Evolutionary conservation across 208 protist species (phyloP).

Genomic region (Acanthamoeba polyphaga): DNA sequence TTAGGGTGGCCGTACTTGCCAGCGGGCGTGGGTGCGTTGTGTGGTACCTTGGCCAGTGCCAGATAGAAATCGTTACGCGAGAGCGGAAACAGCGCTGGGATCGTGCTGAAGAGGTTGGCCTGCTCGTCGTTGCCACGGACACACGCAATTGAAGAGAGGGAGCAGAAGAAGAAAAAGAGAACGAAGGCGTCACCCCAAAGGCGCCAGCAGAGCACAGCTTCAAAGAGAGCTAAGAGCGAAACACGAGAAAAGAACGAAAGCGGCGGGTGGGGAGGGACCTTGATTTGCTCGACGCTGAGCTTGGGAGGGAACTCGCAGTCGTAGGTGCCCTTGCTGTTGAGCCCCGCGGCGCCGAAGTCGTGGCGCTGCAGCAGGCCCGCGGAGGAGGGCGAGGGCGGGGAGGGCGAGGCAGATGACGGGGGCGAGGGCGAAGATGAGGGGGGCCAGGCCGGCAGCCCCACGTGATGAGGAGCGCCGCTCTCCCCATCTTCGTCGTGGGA

Average conservation of each 20-base stretch:
- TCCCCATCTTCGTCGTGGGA: background rate
- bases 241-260: background rate
- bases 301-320: background rate
- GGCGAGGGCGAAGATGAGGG: background rate
- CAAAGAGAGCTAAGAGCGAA: background rate
- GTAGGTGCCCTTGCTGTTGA: slow-evolving; percentile 18
- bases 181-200: background rate
- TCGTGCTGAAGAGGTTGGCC: background rate
- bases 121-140: background rate
- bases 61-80: background rate
- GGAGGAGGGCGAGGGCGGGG: background rate
- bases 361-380: background rate
- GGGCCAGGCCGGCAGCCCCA: background rate
- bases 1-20: background rate
- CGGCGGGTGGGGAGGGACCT: background rate
- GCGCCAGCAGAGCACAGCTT: background rate
- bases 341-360: background rate
- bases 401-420: background rate
- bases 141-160: background rate
- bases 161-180: background rate
- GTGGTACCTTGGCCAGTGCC: background rate
- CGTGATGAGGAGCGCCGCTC: background rate
- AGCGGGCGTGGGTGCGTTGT: background rate
- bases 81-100: background rate
- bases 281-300: slow-evolving; percentile 1